A percentile compares a stretch with the other conserved stretches of the same genome.
phyloP scores from a whole-genome alignment of 2,329 filamentous ascomycete species.

The Tricladium varicosporioides region DNA sequence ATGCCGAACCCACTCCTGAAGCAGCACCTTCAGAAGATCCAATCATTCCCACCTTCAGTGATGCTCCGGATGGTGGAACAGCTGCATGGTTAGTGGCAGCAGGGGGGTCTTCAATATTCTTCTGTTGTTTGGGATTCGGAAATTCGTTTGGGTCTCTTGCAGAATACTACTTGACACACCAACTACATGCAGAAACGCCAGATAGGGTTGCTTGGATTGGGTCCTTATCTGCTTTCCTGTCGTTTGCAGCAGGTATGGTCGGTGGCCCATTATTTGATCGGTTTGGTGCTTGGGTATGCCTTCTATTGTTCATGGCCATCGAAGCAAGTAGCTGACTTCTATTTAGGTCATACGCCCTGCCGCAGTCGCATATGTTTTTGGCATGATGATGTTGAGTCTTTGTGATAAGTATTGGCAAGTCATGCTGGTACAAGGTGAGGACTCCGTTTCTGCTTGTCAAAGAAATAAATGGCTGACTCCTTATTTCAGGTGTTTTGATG shows the following conservation, averaged over 20 bases:
- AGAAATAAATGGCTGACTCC: too few species aligned
- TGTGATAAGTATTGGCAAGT: constrained; percentile 52
- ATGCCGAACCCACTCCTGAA: not conserved
- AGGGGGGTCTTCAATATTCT: constrained; percentile 6
- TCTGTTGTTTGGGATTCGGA: constrained; percentile 37
- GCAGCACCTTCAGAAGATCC: not conserved
- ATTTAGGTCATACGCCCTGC: constrained; percentile 35
- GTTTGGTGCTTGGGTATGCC: constrained; percentile 50
- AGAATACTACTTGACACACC: constrained; percentile 51
- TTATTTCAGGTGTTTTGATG: constrained; percentile 37
- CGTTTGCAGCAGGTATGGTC: constrained; percentile 50
- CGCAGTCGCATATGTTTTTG: constrained; percentile 52
- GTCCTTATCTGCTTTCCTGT: constrained; percentile 50
- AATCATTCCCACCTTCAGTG: constrained; percentile 26
- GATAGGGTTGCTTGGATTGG: constrained; percentile 58
- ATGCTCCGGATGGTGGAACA: constrained; percentile 15
- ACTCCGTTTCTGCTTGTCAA: too few species aligned
- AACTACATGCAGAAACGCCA: constrained; percentile 45
- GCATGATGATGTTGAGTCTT: constrained; percentile 59
- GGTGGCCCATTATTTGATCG: constrained; percentile 58
- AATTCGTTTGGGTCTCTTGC: constrained; percentile 52
- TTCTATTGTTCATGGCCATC: not conserved
- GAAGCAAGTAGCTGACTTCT: not conserved
- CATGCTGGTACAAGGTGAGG: constrained; percentile 39
- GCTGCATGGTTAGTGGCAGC: constrained; percentile 9